Percentiles rank a stretch among this genome's conserved stretches.
Evolutionary conservation across 495 filamentous ascomycete species (phyloP).

Genomic region (Jackrogersella multiformis): DNA sequence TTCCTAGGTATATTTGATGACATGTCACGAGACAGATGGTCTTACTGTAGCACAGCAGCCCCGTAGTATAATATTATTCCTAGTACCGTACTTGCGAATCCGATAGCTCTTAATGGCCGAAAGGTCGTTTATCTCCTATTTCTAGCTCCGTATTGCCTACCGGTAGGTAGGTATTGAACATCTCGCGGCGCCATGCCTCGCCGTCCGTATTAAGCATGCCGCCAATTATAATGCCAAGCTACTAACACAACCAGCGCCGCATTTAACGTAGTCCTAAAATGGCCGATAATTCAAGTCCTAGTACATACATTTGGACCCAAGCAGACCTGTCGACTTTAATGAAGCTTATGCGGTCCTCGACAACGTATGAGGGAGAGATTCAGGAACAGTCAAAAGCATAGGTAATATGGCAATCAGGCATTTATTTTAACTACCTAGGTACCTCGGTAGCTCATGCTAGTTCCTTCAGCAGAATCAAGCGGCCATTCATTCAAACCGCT

Average conservation of each 20-base stretch:
- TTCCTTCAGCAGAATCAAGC: too few relatives aligned
- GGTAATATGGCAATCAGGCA: background rate
- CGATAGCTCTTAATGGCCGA: background rate
- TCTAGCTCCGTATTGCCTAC: background rate
- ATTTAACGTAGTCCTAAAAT: background rate
- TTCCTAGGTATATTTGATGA: background rate
- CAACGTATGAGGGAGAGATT: background rate
- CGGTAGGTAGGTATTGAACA: too few relatives aligned
- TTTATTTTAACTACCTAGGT: background rate
- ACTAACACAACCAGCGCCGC: slow-evolving; percentile 8
- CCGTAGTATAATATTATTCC: background rate
- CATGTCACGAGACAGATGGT: slow-evolving; percentile 3
- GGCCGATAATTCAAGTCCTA: background rate
- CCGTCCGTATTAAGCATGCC: background rate
- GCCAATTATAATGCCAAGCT: background rate
- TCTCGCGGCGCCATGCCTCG: background rate
- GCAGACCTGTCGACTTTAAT: background rate
- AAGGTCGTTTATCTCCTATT: slow-evolving; percentile 12
- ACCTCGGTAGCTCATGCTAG: too few relatives aligned
- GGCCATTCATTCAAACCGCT: background rate
- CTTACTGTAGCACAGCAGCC: slow-evolving; percentile 11
- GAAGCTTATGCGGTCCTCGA: background rate
- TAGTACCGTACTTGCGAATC: background rate
- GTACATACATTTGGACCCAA: background rate
- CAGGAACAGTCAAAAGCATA: background rate